A percentile compares a stretch with the other conserved stretches of the same genome.
phyloP scores from a whole-genome alignment of 2,329 filamentous ascomycete species.

The Cercospora janseana region DNA sequence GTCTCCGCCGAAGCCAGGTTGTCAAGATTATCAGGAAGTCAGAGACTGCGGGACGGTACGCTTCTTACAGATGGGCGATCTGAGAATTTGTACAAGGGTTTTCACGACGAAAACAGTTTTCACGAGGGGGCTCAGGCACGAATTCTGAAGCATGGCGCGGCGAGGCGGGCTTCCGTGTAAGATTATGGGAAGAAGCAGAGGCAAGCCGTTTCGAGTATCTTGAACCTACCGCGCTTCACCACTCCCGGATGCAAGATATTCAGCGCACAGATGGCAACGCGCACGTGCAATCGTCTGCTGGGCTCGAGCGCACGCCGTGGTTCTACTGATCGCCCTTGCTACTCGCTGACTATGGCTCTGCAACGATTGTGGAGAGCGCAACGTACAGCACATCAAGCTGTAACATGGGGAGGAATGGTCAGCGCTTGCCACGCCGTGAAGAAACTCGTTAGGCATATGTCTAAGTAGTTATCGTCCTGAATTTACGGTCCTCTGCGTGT shows the following conservation, averaged over 20 bases:
- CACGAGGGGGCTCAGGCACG: conserved; percentile 6
- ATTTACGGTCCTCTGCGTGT: no score
- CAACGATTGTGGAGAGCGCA: no score
- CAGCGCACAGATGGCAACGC: no score
- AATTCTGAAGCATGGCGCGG: conserved; percentile 23
- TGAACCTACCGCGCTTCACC: not conserved
- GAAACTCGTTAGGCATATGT: no score
- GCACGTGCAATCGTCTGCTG: no score
- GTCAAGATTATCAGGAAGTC: conserved; percentile 97
- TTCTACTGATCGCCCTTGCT: no score
- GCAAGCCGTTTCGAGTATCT: not conserved
- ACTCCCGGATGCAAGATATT: not conserved
- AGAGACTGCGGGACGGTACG: conserved; percentile 94
- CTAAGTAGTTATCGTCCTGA: no score
- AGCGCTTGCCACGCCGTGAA: no score
- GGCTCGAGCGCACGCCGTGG: no score
- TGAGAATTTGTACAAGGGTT: conserved; percentile 23
- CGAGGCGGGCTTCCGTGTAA: conserved; percentile 16
- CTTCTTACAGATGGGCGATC: conserved; percentile 77
- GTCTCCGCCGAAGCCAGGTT: conserved; percentile 85
- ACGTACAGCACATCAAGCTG: no score
- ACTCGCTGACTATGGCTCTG: no score
- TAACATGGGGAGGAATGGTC: no score
- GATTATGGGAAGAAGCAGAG: not conserved
- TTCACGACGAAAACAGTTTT: not conserved